Evolutionary conservation across 192 early-diverging fungal genomes (phyloP).

Genomic region (Radiomyces spectabilis): DNA sequence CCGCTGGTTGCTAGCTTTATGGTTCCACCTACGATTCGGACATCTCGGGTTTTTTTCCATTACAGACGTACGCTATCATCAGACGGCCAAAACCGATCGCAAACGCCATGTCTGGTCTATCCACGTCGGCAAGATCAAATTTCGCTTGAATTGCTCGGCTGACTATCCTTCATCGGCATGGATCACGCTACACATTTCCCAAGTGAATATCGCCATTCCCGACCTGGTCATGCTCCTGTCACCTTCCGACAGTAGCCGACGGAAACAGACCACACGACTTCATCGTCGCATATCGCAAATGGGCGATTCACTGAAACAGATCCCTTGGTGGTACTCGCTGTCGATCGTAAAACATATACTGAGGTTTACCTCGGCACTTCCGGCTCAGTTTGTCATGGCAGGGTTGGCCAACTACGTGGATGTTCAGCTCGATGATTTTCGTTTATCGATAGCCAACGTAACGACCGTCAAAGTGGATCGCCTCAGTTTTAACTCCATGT

Average conservation of each 20-base stretch:
- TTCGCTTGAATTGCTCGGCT: constrained; percentile 9
- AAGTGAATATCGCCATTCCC: constrained; percentile 7
- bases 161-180: constrained; percentile 13
- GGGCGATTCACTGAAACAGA: constrained; percentile 7
- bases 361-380: constrained; percentile 29
- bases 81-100: background rate
- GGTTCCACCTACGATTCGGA: constrained; percentile 21
- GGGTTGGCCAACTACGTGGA: constrained; percentile 32
- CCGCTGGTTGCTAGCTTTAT: constrained; percentile 7
- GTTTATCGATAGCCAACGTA: constrained; percentile 11
- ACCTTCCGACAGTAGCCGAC: background rate
- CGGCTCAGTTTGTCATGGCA: constrained; percentile 32
- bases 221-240: background rate
- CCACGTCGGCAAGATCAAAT: constrained; percentile 21
- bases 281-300: constrained; percentile 12
- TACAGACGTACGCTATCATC: constrained; percentile 13
- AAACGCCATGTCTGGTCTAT: constrained; percentile 1
- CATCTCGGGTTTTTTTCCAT: constrained; percentile 26
- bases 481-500: constrained; percentile 12
- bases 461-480: constrained; percentile 8
- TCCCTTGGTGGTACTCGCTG: constrained; percentile 40
- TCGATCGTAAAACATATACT: constrained; percentile 28
- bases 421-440: constrained; percentile 14
- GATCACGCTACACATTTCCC: constrained; percentile 27
- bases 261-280: background rate